Evolutionary conservation across 352 stramenopile species (phyloP).

Genomic region (Phytophthora uliginosa): DNA sequence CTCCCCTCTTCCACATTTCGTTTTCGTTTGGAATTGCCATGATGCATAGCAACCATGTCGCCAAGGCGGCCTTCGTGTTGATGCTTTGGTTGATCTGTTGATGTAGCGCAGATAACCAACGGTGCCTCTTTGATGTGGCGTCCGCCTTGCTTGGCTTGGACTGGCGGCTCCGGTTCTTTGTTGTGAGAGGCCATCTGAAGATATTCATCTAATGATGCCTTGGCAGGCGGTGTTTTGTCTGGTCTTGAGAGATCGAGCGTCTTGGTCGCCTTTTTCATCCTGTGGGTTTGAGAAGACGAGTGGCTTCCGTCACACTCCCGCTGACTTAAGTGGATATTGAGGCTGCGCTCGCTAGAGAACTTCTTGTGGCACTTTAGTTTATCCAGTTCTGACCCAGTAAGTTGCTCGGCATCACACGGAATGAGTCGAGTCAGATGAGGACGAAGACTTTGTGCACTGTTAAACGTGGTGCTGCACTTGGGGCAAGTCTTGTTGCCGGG

Average conservation of each 20-base stretch:
- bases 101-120: background rate
- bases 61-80: background rate
- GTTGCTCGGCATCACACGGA: background rate
- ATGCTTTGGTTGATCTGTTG: background rate
- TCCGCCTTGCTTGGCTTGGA: background rate
- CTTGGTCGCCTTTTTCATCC: slow-evolving; percentile 3
- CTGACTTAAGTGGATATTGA: background rate
- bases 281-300: background rate
- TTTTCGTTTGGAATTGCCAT: slow-evolving; percentile 11
- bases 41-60: background rate
- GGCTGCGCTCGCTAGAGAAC: background rate
- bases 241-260: slow-evolving; percentile 6
- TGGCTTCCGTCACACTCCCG: background rate
- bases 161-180: background rate
- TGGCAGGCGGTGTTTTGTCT: background rate
- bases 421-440: background rate
- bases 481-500: background rate
- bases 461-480: background rate
- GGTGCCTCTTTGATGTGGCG: background rate
- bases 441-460: background rate
- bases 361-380: background rate
- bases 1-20: background rate
- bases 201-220: slow-evolving; percentile 10
- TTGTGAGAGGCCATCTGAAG: background rate
- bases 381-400: background rate